Base-by-base conservation (phyloP, 1,139 yeast genomes). In the Spathaspora sp. region DNA sequence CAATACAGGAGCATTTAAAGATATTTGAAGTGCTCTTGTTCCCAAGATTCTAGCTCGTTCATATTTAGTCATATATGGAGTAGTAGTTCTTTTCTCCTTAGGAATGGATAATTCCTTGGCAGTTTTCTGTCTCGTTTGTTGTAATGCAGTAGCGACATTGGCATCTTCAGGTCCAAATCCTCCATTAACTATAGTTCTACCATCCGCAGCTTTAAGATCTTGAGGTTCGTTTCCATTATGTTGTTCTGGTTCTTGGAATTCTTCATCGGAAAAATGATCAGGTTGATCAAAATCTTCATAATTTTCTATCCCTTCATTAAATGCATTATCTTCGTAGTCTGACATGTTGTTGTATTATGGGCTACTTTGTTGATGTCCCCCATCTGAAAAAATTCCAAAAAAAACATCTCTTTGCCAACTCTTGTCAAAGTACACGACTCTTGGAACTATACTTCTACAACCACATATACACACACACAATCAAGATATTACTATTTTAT, bases 51-150 rank as follows among this genome's bases (percentile, higher is more conserved):
- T 82, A 8, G 99, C 99, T 59, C 97, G 82, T 73, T 93, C 99
- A 65, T 93, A 93, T 64, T 93, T 93, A 49, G 99, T 93, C 98
- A 93, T 90, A 65, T 93, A 93, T 44, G 99, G 99, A 10, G 99
- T 93, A 18, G 99, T 93, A 37, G 90, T 80, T 64, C 99, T 80
- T 52, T 89, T 74, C 16, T 89, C 96, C 59, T 82, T 88, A 45
- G 97, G 88, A 50, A 93, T 90, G 13, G 98, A 95, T 58, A 89
- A 79, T 56, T 89, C 95, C 58, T 80, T 85, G 47, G 81, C 76
- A 16, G 95, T 82, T 67, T 81, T 87, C 18, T 47, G 51, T 24
- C 49, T 47, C 18, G 48, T 48, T 25, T 43, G 47, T 31, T 31
- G 36, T 31, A 31, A 31, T 31, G 18, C 18, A 15, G 36, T 25